phyloP scores from a whole-genome alignment of 2,329 filamentous ascomycete genomes.

The Verticillium nonalfalfae region DNA sequence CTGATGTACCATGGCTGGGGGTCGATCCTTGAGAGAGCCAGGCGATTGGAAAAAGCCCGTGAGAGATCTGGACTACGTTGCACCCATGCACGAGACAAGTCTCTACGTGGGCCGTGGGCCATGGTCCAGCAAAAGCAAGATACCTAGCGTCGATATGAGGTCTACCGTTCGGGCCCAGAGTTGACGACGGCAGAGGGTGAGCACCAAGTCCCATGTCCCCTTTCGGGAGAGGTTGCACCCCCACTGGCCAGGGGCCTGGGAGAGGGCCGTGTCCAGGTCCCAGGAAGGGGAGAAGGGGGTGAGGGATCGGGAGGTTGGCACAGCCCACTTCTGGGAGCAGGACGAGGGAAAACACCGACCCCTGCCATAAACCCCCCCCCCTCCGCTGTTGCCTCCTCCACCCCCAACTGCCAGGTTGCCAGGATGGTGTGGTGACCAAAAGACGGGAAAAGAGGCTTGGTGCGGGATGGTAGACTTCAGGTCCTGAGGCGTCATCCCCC shows the following conservation, averaged over 20 bases:
- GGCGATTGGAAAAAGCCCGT: slow-evolving; percentile 1
- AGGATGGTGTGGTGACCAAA: not conserved
- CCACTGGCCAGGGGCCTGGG: not conserved
- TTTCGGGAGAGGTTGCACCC: not conserved
- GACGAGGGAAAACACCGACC: not conserved
- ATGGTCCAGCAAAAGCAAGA: not conserved
- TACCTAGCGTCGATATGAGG: not conserved
- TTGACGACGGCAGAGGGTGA: not conserved
- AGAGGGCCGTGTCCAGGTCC: not conserved
- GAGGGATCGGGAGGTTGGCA: not conserved
- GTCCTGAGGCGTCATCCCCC: not conserved
- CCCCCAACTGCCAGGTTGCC: not conserved
- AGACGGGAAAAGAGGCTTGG: not conserved
- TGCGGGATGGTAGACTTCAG: not conserved
- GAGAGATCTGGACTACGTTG: not conserved
- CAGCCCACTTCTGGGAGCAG: not conserved
- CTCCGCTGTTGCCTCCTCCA: not conserved
- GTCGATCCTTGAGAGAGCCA: not conserved
- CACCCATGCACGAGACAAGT: not conserved
- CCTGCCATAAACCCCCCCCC: not conserved
- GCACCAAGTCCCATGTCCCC: not conserved
- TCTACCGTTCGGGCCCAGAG: not conserved
- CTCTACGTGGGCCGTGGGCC: not conserved
- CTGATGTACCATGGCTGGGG: not conserved
- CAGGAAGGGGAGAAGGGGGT: not conserved